These are phyloP conservation scores for Rhodosporidiobolus sp. DNA, from an alignment of 768 basidiomycete genomes.

Conservation along the genomic window DNA sequence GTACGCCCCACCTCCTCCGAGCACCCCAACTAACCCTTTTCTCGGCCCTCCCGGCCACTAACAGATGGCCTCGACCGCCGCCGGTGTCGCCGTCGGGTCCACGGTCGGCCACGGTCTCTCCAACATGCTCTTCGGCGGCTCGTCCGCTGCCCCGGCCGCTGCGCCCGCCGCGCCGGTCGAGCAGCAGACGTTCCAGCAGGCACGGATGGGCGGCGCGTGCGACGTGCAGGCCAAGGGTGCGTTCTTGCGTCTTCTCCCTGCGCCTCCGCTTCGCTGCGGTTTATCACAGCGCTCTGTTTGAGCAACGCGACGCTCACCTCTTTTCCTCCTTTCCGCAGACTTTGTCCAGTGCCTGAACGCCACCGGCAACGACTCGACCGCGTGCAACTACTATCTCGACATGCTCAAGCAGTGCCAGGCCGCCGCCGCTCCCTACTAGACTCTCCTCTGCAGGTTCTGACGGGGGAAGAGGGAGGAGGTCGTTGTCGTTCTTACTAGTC, in stretches of 20 bases:
- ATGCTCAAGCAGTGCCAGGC: slow-evolving; percentile 60
- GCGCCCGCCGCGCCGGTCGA: slow-evolving; percentile 56
- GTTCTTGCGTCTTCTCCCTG: slow-evolving; percentile 26
- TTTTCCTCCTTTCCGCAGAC: slow-evolving; percentile 52
- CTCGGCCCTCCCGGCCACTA: neutral
- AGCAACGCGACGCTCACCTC: too few relatives aligned
- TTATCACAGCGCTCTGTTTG: neutral
- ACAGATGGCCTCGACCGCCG: slow-evolving; percentile 58
- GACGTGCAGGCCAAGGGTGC: slow-evolving; percentile 77
- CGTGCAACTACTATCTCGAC: slow-evolving; percentile 69
- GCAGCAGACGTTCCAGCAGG: slow-evolving; percentile 51
- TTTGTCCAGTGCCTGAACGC: slow-evolving; percentile 82
- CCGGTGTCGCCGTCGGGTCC: slow-evolving; percentile 82
- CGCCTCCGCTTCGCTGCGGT: slow-evolving; percentile 20
- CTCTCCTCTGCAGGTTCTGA: neutral
- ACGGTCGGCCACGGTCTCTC: slow-evolving; percentile 87
- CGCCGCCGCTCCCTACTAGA: slow-evolving; percentile 43
- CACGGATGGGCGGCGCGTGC: slow-evolving; percentile 56
- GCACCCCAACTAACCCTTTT: neutral
- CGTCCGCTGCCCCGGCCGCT: slow-evolving; percentile 52
- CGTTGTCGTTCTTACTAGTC: neutral
- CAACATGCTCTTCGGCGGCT: slow-evolving; percentile 79
- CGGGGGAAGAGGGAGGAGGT: neutral
- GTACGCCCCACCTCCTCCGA: neutral
- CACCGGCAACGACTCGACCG: slow-evolving; percentile 61